Evolutionary conservation across 2,329 filamentous ascomycete genomes (phyloP), one percentile per base, ranked within the genome.

Genomic region (Pseudogymnoascus sp.): DNA sequence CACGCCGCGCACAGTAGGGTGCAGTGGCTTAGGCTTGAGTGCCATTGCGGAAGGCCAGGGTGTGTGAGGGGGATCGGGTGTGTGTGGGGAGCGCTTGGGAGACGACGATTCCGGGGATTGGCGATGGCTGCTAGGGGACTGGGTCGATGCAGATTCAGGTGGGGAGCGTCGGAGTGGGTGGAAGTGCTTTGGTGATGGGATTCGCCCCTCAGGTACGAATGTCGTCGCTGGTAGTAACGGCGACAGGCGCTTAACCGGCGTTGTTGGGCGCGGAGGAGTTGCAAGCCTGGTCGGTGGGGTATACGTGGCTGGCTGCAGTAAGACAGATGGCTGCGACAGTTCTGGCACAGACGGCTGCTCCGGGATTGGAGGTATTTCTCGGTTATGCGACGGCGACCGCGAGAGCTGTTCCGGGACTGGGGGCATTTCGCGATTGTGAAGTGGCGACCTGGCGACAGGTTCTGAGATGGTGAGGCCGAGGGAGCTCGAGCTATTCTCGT

Each of bases 1-100:
- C 31, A 85, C 80, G 1, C 82, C 77, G 12, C 81, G 80, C 65
- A 86, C 81, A 60, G 79, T 78, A 63, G 70, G 70, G 63, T 71
- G 44, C 18, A 47, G n/a, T 59, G 50, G 50, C 28, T 18, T 1
- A 56, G 50, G 50, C n/a, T 56, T 56, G 2, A 56, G 50, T 33
- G 50, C 25, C 50, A 56, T 33, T 40, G 44, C 61, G 6, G 60
- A 42, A 21, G 35, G 38, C 28, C 35, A 33, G 16, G 47, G 18
- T 63, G 62, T 60, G 4, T 35, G 18, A 8, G 28, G 56, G 8
- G 56, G 25, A 1, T 42, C 35, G 21, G 59, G 25, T 53, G 62
- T 56, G n/a, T 18, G 50, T 14, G 50, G n/a, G n/a, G 50, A 56
- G 28, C n/a, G 25, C n/a, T 7, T 33, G 10, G 25, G 11, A 18